Evolutionary conservation across 768 basidiomycete genomes (phyloP).

Genomic region (Naganishia randhawae): DNA sequence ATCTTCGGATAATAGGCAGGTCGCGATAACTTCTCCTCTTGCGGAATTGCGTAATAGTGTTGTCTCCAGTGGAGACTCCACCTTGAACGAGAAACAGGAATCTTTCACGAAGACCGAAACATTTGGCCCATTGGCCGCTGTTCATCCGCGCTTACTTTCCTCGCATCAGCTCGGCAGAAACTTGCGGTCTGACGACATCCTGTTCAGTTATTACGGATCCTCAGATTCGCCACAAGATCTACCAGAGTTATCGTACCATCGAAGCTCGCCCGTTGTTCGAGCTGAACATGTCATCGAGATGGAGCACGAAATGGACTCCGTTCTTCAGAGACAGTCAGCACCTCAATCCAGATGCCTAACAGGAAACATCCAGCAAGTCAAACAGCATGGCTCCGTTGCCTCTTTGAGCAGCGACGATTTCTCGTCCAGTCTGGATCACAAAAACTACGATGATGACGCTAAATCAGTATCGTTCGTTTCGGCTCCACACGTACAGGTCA

Average conservation of each 20-base stretch:
- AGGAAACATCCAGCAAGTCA: not conserved
- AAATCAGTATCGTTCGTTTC: not conserved
- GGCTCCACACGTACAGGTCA: not conserved
- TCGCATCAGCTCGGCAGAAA: not conserved
- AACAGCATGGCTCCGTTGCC: not conserved
- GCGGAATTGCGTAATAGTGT: not conserved
- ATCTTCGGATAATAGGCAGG: not conserved
- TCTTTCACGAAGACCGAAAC: not conserved
- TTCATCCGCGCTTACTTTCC: not conserved
- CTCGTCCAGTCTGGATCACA: not conserved
- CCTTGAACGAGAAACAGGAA: not conserved
- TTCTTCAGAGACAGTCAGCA: not conserved
- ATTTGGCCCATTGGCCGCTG: not conserved
- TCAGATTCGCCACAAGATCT: slow-evolving; percentile 8
- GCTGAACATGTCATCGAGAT: slow-evolving; percentile 9
- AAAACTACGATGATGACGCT: not conserved
- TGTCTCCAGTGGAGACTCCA: not conserved
- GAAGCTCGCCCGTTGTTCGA: slow-evolving; percentile 6
- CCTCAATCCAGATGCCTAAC: slow-evolving; percentile 2
- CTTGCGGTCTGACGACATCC: slow-evolving; percentile 3
- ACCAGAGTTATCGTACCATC: not conserved
- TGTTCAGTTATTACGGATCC: slow-evolving; percentile 19
- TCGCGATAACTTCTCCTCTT: not conserved
- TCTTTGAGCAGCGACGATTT: not conserved
- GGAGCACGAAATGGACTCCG: not conserved